Conservation (phyloP, 2,329 filamentous ascomycete genomes). For the Onygena corvina region DNA sequence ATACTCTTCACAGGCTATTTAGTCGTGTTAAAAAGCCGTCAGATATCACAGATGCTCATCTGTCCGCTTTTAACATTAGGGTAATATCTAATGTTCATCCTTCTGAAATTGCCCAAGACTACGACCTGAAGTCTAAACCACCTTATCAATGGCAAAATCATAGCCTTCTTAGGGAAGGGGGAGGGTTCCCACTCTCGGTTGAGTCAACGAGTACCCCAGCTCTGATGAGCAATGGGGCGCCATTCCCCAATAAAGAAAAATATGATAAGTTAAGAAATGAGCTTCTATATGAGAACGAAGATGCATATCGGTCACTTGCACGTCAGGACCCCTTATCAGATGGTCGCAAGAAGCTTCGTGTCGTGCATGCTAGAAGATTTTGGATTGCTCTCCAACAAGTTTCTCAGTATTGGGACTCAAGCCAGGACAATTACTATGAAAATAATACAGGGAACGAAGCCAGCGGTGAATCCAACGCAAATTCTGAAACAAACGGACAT, state of each 20-base stretch:
- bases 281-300: slow-evolving; percentile 43
- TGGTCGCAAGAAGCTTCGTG: slow-evolving; percentile 37
- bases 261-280: slow-evolving; percentile 41
- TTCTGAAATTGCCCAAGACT: slow-evolving; percentile 27
- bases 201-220: slow-evolving; percentile 8
- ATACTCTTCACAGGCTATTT: slow-evolving; percentile 33
- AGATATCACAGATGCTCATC: slow-evolving; percentile 30
- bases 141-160: slow-evolving; percentile 28
- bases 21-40: slow-evolving; percentile 33
- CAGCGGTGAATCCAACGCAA: not conserved
- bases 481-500: slow-evolving; percentile 7
- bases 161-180: slow-evolving; percentile 19
- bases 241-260: slow-evolving; percentile 37
- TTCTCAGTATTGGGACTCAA: slow-evolving; percentile 52
- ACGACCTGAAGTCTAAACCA: slow-evolving; percentile 26
- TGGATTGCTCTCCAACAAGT: slow-evolving; percentile 48
- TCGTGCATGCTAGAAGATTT: slow-evolving; percentile 49
- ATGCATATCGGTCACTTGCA: slow-evolving; percentile 45
- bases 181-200: no score
- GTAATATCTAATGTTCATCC: slow-evolving; percentile 29
- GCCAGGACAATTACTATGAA: slow-evolving; percentile 45
- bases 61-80: slow-evolving; percentile 33
- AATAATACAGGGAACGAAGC: slow-evolving; percentile 19
- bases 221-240: slow-evolving; percentile 39
- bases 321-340: slow-evolving; percentile 35